Evolutionary conservation across 2,329 filamentous ascomycete species (phyloP), one percentile per base, ranked within the genome.

Genomic region (Exophiala spinifera): DNA sequence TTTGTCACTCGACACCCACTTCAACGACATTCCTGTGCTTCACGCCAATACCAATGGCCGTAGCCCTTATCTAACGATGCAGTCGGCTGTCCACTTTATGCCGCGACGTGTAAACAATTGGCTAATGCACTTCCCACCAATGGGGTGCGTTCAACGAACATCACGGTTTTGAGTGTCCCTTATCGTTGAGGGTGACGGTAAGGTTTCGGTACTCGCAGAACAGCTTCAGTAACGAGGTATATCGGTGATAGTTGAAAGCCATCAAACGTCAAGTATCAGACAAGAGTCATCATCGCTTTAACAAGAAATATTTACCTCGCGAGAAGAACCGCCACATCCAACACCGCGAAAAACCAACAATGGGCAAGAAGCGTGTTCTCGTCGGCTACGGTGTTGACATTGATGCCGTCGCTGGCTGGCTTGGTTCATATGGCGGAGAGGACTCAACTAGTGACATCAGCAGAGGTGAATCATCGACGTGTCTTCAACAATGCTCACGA

Each of bases 401-500:
- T 21, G 86, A 90, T 60, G 86, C 86, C n/a, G 84, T 89, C 1
- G 82, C 86, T 1, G 86, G 87, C 7, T 90, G 87, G 87, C 74
- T 90, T 0, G 87, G 87, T 0, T 87, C 82, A 0, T 90, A 91
- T 63, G 85, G 85, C 14, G 86, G 87, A 34, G 80, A 89, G 67
- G 86, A 90, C 65, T 85, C 80, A 6, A 83, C 81, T 1, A 87
- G 79, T 64, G 87, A 90, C 62, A 89, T 90, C 59, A 86, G 81
- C 65, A 77, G 86, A 76, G 85, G 84, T 81, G 63, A 58, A 40
- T 31, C 11, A 10, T 31, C 28, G 8, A 25, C 28, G 11, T 31
- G 3, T 31, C n/a, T 13, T 8, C 28, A 15, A 11, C 28, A 6
- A 31, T 10, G 28, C 11, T 10, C 28, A 31, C 28, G 28, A 31